Evolutionary conservation across 139 green algal genomes (phyloP).

Genomic region (Haematococcus sp.): DNA sequence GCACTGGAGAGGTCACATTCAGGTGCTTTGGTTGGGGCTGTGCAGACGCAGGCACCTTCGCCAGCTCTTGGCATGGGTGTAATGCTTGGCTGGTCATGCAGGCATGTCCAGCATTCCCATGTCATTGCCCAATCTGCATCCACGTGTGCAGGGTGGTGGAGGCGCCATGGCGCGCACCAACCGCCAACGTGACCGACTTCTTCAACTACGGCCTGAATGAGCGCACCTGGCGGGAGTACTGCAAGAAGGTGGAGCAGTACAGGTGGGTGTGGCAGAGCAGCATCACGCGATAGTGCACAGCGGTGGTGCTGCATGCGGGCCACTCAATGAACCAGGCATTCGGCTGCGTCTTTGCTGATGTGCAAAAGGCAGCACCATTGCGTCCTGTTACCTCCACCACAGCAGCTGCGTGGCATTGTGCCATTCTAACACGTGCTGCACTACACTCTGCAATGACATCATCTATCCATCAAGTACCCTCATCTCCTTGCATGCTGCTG

Average conservation of each 20-base stretch:
- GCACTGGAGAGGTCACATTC: no score
- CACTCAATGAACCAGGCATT: background rate
- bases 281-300: background rate
- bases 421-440: background rate
- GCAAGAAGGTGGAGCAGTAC: constrained; percentile 50
- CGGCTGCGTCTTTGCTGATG: background rate
- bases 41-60: no score
- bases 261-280: constrained; percentile 13
- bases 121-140: no score
- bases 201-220: constrained; percentile 87
- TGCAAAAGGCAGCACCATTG: background rate
- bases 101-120: no score
- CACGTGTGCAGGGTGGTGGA: constrained; percentile 60
- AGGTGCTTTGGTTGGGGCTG: no score
- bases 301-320: background rate
- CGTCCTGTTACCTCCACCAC: background rate
- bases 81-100: no score
- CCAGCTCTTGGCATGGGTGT: no score
- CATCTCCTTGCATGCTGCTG: background rate
- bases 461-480: no score
- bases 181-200: constrained; percentile 70
- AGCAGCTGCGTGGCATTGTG: background rate
- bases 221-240: constrained; percentile 73
- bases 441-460: no score
- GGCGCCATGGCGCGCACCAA: constrained; percentile 68